Evolutionary conservation across 495 filamentous ascomycete genomes (phyloP).

Genomic region (Podospora tetraspora): DNA sequence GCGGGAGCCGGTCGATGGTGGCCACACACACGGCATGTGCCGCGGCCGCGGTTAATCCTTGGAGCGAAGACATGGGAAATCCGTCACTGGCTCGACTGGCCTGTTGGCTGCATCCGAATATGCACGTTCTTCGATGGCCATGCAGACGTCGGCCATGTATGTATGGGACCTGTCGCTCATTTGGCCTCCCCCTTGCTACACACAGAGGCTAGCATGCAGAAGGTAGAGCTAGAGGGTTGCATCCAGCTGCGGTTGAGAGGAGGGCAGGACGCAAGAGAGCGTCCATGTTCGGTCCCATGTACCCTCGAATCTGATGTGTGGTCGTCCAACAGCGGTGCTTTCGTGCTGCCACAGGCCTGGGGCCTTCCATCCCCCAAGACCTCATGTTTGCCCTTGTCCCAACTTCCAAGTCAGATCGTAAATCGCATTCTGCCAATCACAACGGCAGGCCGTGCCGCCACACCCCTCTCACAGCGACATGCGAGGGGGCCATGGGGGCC

Average conservation of each 20-base stretch:
- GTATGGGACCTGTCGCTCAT: constrained; percentile 7
- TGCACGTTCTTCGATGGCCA: background rate
- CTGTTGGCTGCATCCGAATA: background rate
- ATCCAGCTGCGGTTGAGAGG: background rate
- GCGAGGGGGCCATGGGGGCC: background rate
- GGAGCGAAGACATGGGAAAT: background rate
- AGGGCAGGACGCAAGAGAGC: background rate
- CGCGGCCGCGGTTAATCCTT: background rate
- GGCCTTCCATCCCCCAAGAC: background rate
- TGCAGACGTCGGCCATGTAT: background rate
- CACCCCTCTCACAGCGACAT: background rate
- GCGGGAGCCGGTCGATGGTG: background rate
- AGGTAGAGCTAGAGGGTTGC: constrained; percentile 5
- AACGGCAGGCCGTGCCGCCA: background rate
- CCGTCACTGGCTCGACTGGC: background rate
- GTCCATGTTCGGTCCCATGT: background rate
- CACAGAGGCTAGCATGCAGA: constrained; percentile 5
- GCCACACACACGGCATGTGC: background rate
- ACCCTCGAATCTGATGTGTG: background rate
- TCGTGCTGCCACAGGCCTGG: background rate
- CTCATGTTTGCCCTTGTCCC: no score
- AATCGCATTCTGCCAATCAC: background rate
- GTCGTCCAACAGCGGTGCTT: background rate
- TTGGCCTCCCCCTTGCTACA: constrained; percentile 6
- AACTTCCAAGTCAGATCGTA: background rate